phyloP scores from a whole-genome alignment of 1,139 yeast species.

The Pichia sp. region DNA sequence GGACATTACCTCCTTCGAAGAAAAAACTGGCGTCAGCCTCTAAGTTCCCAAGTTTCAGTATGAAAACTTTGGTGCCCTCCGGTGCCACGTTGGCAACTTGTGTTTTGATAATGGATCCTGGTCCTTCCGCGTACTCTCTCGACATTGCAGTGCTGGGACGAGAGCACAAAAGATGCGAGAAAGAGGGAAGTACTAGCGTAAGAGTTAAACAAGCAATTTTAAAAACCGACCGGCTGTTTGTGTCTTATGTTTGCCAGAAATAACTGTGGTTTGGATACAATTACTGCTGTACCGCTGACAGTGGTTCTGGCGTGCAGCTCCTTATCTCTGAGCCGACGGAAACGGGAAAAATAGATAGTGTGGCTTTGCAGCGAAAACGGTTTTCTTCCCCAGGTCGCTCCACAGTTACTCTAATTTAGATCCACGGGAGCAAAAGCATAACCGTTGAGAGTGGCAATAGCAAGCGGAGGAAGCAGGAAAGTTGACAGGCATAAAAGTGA shows the following conservation, averaged over 20 bases:
- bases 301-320: background rate
- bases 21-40: constrained; percentile 8
- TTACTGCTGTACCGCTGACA: too few relatives aligned
- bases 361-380: background rate
- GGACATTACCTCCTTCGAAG: constrained; percentile 6
- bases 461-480: too few relatives aligned
- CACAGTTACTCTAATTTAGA: background rate
- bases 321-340: background rate
- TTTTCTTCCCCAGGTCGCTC: background rate
- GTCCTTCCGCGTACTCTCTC: constrained; percentile 8
- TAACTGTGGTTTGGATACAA: too few relatives aligned
- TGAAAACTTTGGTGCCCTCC: constrained; percentile 7
- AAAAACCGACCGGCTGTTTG: too few relatives aligned
- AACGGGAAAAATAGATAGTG: background rate
- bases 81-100: constrained; percentile 6
- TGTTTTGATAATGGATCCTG: background rate
- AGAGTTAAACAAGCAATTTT: too few relatives aligned
- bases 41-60: constrained; percentile 5
- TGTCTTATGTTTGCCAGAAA: too few relatives aligned
- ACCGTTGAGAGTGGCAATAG: too few relatives aligned
- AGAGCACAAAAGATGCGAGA: too few relatives aligned
- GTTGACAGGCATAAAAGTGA: too few relatives aligned
- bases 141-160: constrained; percentile 1
- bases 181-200: too few relatives aligned
- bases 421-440: background rate